Evolutionary conservation across 176 grass and related monocot species (phyloP), one percentile per base, ranked within the genome.

Genomic region (Lolium perenne): DNA sequence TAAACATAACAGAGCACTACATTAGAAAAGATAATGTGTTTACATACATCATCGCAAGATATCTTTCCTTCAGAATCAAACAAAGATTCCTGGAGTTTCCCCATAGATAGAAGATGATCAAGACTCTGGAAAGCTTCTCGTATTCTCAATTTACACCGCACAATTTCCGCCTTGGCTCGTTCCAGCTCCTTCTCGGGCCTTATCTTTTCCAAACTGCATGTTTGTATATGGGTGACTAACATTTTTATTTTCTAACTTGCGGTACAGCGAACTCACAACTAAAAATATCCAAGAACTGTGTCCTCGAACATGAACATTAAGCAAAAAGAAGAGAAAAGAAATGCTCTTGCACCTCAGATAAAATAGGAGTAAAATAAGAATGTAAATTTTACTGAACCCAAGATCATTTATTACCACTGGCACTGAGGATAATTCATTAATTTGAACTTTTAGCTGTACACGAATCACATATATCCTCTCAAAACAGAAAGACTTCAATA

Each of bases 141-240:
- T 57, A 98, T 93, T 92, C 82, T 92, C 83, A 95, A 79, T 71
- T 98, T 98, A 83, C 89, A 94, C 48, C 79, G 79, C 72, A 98
- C 67, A 38, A 98, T 98, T 92, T 95, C 85, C 35, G 62, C 86
- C 41, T 98, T 95, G 40, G 95, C 95, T 84, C 91, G 89, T 73
- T 98, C 93, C 87, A 98, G 91, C 77, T 95, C 95, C 88, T 98
- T 98, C 84, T 98, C 95, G 76, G 95, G 93, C 89, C 91, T 95
- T 78, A 98, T 79, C 87, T 94, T 98, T 81, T 98, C 95, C 88
- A 92, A 93, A 80, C 95, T 98, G 83, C 74, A 89, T 26, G 70
- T 68, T 80, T 78, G 55, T 59, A 74, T 20, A 65, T 45, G 38
- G 86, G 43, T 53, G 63, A 80, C 8, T 41, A 60, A 78, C 26